Conservation (phyloP, 1,139 yeast genomes). For the Suhomyces atakaporum region DNA sequence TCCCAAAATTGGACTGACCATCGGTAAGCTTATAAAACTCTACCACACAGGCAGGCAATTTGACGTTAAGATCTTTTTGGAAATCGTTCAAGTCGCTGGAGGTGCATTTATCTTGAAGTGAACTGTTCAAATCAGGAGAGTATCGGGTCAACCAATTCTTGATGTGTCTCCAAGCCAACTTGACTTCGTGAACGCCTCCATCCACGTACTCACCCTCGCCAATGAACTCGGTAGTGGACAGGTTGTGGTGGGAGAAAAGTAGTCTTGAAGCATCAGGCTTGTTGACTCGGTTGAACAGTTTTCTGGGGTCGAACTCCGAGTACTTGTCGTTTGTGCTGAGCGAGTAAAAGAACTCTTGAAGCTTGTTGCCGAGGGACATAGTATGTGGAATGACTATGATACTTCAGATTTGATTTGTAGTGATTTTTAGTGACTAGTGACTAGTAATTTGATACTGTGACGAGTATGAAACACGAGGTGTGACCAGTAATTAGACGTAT, state of each 20-base stretch:
- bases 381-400: no score
- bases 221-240: conserved; percentile 24
- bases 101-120: conserved; percentile 66
- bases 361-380: conserved; percentile 35
- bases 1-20: conserved; percentile 60
- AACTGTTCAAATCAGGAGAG: conserved; percentile 56
- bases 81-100: conserved; percentile 61
- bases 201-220: conserved; percentile 10
- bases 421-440: no score
- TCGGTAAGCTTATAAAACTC: conserved; percentile 66
- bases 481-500: neutral
- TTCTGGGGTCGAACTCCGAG: conserved; percentile 62
- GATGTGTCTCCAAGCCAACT: conserved; percentile 71
- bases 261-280: conserved; percentile 44
- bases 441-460: no score
- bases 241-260: conserved; percentile 34
- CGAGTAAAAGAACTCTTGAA: conserved; percentile 63
- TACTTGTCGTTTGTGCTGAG: conserved; percentile 67
- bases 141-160: conserved; percentile 59
- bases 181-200: conserved; percentile 60
- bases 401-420: no score
- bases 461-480: no score
- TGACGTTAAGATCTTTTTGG: conserved; percentile 60
- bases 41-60: conserved; percentile 59
- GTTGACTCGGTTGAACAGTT: conserved; percentile 48